Base-by-base conservation (phyloP, 192 early-diverging fungal genomes). In the Phycomyces blakesleeanus region DNA sequence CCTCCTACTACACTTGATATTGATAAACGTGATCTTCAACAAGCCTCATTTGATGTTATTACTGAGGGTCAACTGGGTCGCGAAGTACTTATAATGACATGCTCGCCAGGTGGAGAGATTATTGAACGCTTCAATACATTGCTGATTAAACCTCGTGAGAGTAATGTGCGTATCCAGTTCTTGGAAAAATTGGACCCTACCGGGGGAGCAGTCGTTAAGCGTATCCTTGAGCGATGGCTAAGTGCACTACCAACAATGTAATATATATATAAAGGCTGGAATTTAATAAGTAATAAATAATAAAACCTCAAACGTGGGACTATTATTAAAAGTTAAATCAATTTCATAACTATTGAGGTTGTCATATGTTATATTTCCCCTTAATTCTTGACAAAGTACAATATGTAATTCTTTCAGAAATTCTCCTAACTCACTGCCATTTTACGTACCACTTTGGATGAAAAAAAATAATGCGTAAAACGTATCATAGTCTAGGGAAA, bases 121-220 rank as follows among this genome's bases (percentile, higher is more conserved):
- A 37, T 39, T 8, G n/a, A 57, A 16, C 47, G 14, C 9, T 44
- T 25, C 0, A 40, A 54, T 24, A 58, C 41, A 12, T 40, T 22
- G 15, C 25, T 63, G 5, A 40, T 57, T 16, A 50, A 60, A 25
- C 65, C 51, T 3, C 49, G 29, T 20, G 29, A 34, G 7, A 26
- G 29, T 16, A 39, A 12, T 15, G 26, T 72, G 8, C 65, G 41
- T 16, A 72, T 72, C 18, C 62, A 60, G 22, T 75, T 75, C 20
- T 59, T 75, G 49, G 73, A 75, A 27, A 75, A 75, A 25, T 44
- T 75, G 20, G 73, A 75, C 53, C 73, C 67, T 14, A 40, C 51
- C 41, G 73, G 73, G 18, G 68, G 64, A 12, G 68, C 64, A 0
- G 64, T 75, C 5, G 73, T 75, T 2, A 66, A 67, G 26, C 58